Evolutionary conservation across 345 rosid species (phyloP).

Genomic region (Sisymbrium altissimum): DNA sequence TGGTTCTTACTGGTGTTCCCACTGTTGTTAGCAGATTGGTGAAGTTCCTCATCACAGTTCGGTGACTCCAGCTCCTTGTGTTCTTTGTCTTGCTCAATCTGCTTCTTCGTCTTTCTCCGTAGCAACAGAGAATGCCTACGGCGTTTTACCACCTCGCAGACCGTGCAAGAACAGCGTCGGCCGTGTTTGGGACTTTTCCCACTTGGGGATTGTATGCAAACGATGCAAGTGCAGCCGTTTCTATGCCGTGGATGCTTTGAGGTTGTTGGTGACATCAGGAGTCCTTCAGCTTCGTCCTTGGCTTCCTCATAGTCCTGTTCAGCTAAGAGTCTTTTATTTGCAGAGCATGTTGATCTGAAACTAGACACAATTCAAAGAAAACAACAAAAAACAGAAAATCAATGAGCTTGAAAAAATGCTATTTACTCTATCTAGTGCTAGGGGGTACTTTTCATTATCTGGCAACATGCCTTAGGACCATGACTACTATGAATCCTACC

Average conservation of each 20-base stretch:
- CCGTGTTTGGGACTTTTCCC: conserved; percentile 88
- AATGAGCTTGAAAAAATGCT: neutral
- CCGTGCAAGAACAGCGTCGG: conserved; percentile 69
- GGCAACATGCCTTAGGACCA: conserved; percentile 7
- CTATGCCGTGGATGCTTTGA: conserved; percentile 93
- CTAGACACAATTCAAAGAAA: conserved; percentile 20
- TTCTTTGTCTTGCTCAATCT: conserved; percentile 47
- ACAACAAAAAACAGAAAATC: neutral
- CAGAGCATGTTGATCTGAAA: conserved; percentile 58
- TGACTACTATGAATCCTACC: neutral
- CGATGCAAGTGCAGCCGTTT: conserved; percentile 89
- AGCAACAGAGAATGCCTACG: conserved; percentile 68
- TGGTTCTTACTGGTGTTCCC: conserved; percentile 46
- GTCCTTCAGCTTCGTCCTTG: conserved; percentile 65
- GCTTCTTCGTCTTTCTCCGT: conserved; percentile 73
- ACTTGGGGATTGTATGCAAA: conserved; percentile 94
- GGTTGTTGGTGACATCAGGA: conserved; percentile 63
- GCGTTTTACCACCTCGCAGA: conserved; percentile 71
- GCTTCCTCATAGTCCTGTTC: conserved; percentile 49
- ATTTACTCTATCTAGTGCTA: conserved; percentile 5
- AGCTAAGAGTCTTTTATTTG: conserved; percentile 50
- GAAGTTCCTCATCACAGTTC: conserved; percentile 42
- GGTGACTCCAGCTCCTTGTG: conserved; percentile 42
- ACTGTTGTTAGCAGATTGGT: conserved; percentile 37
- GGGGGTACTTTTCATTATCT: conserved; percentile 6